Evolutionary conservation across 2,329 filamentous ascomycete species (phyloP), one percentile per base, ranked within the genome.

Genomic region (Pseudogymnoascus sp.): DNA sequence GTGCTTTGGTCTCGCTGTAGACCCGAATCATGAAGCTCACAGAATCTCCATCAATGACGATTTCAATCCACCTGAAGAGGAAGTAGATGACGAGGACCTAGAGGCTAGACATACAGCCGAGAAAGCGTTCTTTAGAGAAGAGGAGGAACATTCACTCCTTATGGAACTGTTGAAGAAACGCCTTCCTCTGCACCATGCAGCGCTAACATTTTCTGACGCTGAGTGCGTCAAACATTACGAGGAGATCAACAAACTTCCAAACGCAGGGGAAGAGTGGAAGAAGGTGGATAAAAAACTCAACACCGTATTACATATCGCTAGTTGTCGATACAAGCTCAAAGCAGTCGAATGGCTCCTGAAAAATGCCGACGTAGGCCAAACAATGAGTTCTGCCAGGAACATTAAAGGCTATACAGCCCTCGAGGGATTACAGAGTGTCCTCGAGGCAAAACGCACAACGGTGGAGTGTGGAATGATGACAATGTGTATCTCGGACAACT

Each of bases 361-460:
- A 11, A 71, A 71, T 40, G 37, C 65, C 18, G 63, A 59, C 62
- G 62, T 53, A 35, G 62, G 35, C 8, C 38, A 64, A 38, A 60
- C 2, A 2, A 63, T 73, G 18, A 53, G 64, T 37, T 63, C 60
- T 18, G 65, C 66, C 25, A 68, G 73, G 31, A 73, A 75, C 64
- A 60, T 67, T 61, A 60, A 71, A 53, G 72, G 72, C n/a, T 70
- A 73, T 50, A 76, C 73, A 18, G 73, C 74, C 2, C 64, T 73
- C 6, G 74, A 76, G 68, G 64, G 60, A 50, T 66, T 75, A 7
- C 64, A 71, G 65, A 62, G 66, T 59, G 61, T 67, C n/a, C 65
- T 76, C 37, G 73, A 76, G 59, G 67, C 59, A 31, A 62, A 67
- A 25, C 66, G 73, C 67, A 73, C 68, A 61, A 61, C 40, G 16